Evolutionary conservation across 2,329 filamentous ascomycete species (phyloP), one percentile per base, ranked within the genome.

Genomic region (Penicillium sp.): DNA sequence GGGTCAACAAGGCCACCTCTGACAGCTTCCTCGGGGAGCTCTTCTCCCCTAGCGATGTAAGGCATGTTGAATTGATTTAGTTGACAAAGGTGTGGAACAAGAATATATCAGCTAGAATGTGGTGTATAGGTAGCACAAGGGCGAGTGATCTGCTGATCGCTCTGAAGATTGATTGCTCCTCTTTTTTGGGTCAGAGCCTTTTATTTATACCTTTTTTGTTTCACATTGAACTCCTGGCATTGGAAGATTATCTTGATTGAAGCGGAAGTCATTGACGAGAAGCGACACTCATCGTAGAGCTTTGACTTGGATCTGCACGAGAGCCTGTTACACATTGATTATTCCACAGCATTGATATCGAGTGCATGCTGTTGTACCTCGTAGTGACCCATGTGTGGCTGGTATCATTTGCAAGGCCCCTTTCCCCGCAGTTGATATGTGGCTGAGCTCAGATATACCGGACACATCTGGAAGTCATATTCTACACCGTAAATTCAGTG

Each of bases 1-100:
- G 58, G 58, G 33, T 60, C 58, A 55, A 60, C 44, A 19, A 60
- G 58, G 2, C 55, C 55, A 11, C 58, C 58, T 29, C 45, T n/a
- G 14, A 55, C 11, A 5, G 52, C 58, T 1, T 55, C 52, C 48
- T 57, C 58, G n/a, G 58, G 45, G 21, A 60, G 58, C 22, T 57
- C 55, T 24, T 43, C 44, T 5, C 26, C 35, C 44, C 58, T 44
- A 31, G 58, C 58, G 11, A 55, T 35, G 35, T 57, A 60, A 37
- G 55, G 58, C 58, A 60, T 60, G 0, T 48, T 50, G 43, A 21
- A 31, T 29, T 5, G 1, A 31, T 31, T 31, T 14, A 1, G 6
- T 14, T 31, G 27, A 29, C 11, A 31, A 31, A 31, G 29, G 29
- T 14, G 6, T 5, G 14, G 14, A 14, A 2, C 1, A 31, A 31